Evolutionary conservation across 805 yeast genomes (phyloP).

Genomic region (Priceomyces medius): DNA sequence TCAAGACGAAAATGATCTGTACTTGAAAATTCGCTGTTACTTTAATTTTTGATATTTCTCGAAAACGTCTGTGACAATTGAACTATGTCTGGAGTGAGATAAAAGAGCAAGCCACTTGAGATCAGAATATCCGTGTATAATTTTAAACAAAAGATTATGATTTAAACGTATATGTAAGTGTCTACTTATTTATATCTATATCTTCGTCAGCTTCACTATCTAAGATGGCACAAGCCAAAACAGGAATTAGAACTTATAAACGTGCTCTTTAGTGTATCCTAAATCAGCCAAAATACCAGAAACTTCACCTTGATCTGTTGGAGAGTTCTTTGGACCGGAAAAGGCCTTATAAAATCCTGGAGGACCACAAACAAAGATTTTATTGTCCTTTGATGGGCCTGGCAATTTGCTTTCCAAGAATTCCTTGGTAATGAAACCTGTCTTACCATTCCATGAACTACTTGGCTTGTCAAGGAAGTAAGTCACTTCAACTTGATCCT

Average conservation of each 20-base stretch:
- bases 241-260: conserved; percentile 70
- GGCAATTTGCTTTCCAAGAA: conserved; percentile 61
- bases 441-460: conserved; percentile 48
- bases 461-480: conserved; percentile 78
- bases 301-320: conserved; percentile 93
- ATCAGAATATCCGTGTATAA: no score
- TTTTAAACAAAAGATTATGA: no score
- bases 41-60: no score
- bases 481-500: conserved; percentile 73
- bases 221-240: no score
- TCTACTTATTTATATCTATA: background rate
- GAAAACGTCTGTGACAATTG: no score
- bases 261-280: conserved; percentile 84
- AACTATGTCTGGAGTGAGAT: no score
- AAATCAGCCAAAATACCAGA: conserved; percentile 84
- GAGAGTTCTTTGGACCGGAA: conserved; percentile 82
- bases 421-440: conserved; percentile 80
- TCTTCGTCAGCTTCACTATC: no score
- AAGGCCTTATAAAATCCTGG: conserved; percentile 85
- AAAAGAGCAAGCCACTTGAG: no score
- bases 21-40: no score
- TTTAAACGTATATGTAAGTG: no score
- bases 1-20: no score
- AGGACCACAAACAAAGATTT: conserved; percentile 93
- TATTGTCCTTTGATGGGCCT: conserved; percentile 55